A percentile compares a stretch with the other conserved stretches of the same genome.
phyloP scores from a whole-genome alignment of 352 stramenopile species.

The Phytophthora crassamura region DNA sequence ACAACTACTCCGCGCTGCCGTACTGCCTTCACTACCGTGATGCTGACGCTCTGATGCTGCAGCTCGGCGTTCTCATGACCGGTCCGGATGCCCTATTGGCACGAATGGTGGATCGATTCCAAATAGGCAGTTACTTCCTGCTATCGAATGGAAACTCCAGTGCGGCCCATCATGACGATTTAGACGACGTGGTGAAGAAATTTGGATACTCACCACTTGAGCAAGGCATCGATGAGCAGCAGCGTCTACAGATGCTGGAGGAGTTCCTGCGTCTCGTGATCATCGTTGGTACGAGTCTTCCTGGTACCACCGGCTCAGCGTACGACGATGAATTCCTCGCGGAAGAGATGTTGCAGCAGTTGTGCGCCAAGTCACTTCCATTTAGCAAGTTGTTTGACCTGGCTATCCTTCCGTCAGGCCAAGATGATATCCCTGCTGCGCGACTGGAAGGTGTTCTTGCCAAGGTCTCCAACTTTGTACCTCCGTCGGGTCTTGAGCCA shows the following conservation, averaged over 20 bases:
- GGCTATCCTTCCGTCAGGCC: conserved; percentile 79
- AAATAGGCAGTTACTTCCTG: conserved; percentile 75
- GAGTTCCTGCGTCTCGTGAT: conserved; percentile 87
- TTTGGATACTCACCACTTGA: conserved; percentile 62
- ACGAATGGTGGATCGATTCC: conserved; percentile 81
- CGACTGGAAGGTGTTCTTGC: conserved; percentile 68
- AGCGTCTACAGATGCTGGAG: conserved; percentile 82
- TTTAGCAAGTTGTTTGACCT: conserved; percentile 89
- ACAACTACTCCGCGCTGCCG: conserved; percentile 89
- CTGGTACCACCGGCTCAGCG: conserved; percentile 53
- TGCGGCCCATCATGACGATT: conserved; percentile 9
- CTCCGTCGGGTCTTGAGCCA: conserved; percentile 76
- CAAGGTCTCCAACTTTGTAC: conserved; percentile 76
- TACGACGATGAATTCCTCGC: conserved; percentile 81
- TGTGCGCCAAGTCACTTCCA: conserved; percentile 77
- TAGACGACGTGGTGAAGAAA: conserved; percentile 30
- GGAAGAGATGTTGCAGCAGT: conserved; percentile 88
- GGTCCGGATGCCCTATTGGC: conserved; percentile 69
- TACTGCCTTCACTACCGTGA: conserved; percentile 91
- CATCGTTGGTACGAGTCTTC: conserved; percentile 76
- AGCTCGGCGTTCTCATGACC: conserved; percentile 72
- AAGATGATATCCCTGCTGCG: conserved; percentile 80
- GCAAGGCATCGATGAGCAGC: conserved; percentile 72
- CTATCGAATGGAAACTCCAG: conserved; percentile 22
- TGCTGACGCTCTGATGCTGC: conserved; percentile 80